Base-by-base conservation (phyloP, 805 yeast genomes). In the Clavispora fructus region DNA sequence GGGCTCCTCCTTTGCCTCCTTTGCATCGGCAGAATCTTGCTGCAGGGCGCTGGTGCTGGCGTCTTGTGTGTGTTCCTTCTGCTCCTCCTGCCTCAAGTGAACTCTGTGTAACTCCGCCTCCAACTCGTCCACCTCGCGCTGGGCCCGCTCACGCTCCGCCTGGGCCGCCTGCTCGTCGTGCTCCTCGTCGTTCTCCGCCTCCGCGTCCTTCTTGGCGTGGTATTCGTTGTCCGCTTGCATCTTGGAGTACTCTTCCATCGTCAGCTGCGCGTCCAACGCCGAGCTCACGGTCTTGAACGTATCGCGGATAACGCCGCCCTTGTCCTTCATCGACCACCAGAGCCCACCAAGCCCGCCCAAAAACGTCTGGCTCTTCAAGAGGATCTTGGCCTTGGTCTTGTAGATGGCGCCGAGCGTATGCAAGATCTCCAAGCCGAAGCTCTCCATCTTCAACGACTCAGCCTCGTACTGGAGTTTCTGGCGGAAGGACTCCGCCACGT, bases 391-490 rank as follows among this genome's bases (percentile, higher is more conserved):
- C 60, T 85, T 84, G 56, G 83, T 75, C 49, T 73, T 68, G 60
- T 87, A 87, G 2, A 83, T 78, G 43, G 78, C 74, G 23, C 94
- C 95, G 45, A 87, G 77, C 0, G 87, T 77, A 55, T 87, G 94
- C 41, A 87, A 73, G 31, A 87, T 85, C 58, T 87, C 90, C 29
- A 85, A 65, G n/a, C 95, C 95, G 65, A 87, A 87, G 19, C 92
- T 85, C 63, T 87, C 94, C 80, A 84, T 78, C 56, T 85, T 86
- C 52, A 87, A 71, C 27, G 82, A 71, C 60, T 91, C 94, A 13
- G 95, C 96, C 64, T 94, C 98, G 57, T 83, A 81, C 50, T 74
- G 75, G 54, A 87, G 75, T 61, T 86, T 84, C 46, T 73, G 74
- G 49, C 75, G 68, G 63, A 89, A 92, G 19, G 74, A 64, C 32